phyloP scores from a whole-genome alignment of 2,329 filamentous ascomycete genomes.

The Colletotrichum eremochloae region DNA sequence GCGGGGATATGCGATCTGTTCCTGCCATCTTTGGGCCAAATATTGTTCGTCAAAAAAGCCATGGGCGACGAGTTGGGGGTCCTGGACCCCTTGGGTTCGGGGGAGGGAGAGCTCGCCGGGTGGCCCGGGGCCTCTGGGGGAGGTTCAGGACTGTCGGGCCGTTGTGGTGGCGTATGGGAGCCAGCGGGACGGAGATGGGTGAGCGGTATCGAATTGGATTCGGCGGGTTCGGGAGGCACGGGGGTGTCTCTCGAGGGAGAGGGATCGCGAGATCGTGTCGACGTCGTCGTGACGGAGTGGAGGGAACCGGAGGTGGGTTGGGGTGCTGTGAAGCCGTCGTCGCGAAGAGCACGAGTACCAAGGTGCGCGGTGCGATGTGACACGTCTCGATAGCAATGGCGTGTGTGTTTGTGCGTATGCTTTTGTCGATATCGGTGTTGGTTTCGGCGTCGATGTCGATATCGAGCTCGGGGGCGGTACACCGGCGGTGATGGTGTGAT shows the following conservation, averaged over 20 bases:
- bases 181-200: background rate
- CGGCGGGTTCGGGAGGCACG: conserved; percentile 3
- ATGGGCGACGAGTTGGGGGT: conserved; percentile 32
- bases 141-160: conserved; percentile 21
- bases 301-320: background rate
- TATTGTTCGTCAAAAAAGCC: conserved; percentile 41
- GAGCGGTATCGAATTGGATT: conserved; percentile 13
- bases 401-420: background rate
- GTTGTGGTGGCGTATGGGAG: conserved; percentile 1
- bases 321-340: conserved; percentile 16
- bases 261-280: conserved; percentile 16
- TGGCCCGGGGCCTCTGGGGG: conserved; percentile 37
- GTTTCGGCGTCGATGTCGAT: conserved; percentile 11
- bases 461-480: conserved; percentile 7
- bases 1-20: conserved; percentile 41
- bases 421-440: background rate
- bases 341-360: background rate
- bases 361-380: background rate
- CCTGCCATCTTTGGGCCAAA: conserved; percentile 43
- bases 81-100: conserved; percentile 30
- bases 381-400: background rate
- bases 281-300: conserved; percentile 20
- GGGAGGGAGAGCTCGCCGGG: conserved; percentile 35
- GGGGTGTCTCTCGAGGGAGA: conserved; percentile 10
- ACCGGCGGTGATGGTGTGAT: background rate